A percentile compares a stretch with the other conserved stretches of the same genome.
These are phyloP conservation scores for Jatropha multifida DNA, from an alignment of 441 rosid species.

Conservation along the genomic window DNA sequence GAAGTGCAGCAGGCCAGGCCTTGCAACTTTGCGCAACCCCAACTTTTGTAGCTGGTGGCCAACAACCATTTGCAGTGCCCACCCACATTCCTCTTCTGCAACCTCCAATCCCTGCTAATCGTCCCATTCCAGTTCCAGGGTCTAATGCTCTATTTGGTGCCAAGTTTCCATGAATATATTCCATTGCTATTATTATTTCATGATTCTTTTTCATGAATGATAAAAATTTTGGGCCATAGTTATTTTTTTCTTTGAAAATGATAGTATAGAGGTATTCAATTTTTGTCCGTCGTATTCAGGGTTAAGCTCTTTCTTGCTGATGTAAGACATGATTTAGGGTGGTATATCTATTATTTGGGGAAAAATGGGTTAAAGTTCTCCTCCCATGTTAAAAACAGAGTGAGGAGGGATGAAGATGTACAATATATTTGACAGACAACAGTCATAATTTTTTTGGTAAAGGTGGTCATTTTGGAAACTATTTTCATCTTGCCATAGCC, in stretches of 20 bases:
- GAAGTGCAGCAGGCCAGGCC: constrained; percentile 51
- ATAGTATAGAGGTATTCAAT: constrained; percentile 3
- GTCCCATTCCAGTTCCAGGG: constrained; percentile 43
- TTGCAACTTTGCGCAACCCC: constrained; percentile 48
- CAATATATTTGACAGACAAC: neutral
- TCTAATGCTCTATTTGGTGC: constrained; percentile 47
- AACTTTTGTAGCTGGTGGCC: constrained; percentile 46
- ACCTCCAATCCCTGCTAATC: constrained; percentile 47
- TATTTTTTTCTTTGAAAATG: constrained; percentile 11
- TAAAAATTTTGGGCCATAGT: constrained; percentile 38
- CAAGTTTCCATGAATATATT: constrained; percentile 46
- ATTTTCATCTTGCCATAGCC: constrained; percentile 1
- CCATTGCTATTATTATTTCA: neutral
- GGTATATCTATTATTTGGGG: neutral
- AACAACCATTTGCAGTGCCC: constrained; percentile 49
- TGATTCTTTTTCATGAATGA: constrained; percentile 20
- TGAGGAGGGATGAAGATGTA: neutral
- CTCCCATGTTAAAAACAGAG: neutral
- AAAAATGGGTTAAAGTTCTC: neutral
- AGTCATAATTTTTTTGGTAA: constrained; percentile 6
- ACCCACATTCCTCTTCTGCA: constrained; percentile 54
- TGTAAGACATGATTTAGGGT: constrained; percentile 2
- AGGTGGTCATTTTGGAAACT: neutral
- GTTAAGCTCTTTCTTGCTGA: neutral
- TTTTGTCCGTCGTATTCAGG: constrained; percentile 1